Base-by-base conservation (phyloP, 257 asterid species). In the Fraxinus anomala region DNA sequence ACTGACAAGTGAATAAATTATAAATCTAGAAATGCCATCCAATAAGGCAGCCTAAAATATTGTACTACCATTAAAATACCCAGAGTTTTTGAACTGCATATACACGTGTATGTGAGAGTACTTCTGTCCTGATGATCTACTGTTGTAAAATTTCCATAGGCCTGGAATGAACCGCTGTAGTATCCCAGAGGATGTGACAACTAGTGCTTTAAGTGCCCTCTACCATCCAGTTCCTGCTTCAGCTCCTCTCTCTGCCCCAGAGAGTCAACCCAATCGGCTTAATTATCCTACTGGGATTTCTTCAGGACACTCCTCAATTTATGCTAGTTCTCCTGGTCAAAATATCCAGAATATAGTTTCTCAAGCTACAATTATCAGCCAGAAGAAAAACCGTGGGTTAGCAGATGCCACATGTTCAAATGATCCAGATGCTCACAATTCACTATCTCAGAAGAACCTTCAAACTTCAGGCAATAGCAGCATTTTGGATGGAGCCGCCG, bases 131-230 rank as follows among this genome's bases (percentile, higher is more conserved):
- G 85, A 77, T 30, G 83, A 75, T 83, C 86, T 82, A 76, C 76
- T 67, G 21, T 83, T 77, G 79, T 83, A 12, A 36, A 37, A 68
- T 85, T 82, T 63, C 76, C 44, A 34, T 85, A 96, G 99, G 93
- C 97, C 96, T 84, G 93, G 91, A 82, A 85, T 88, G 97, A 94
- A 96, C 85, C 94, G 92, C 33, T 96, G 99, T 81, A 83, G 79
- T 75, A 73, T 96, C 85, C 88, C 91, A 6, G 97, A 94, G 86
- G 96, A 96, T 81, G 91, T 83, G 82, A 94, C 98, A 12, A 91
- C 97, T 49, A 90, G 85, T 80, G 92, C 97, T 83, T 67, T 91
- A 73, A 91, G 93, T 77, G 90, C 97, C 80, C 92, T 88, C 75
- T 90, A 93, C 91, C 94, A 89, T 69, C 94, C 94, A 21, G 87